Evolutionary conservation across 208 protist genomes (phyloP).

Genomic region (Tritrichomonas foetus): DNA sequence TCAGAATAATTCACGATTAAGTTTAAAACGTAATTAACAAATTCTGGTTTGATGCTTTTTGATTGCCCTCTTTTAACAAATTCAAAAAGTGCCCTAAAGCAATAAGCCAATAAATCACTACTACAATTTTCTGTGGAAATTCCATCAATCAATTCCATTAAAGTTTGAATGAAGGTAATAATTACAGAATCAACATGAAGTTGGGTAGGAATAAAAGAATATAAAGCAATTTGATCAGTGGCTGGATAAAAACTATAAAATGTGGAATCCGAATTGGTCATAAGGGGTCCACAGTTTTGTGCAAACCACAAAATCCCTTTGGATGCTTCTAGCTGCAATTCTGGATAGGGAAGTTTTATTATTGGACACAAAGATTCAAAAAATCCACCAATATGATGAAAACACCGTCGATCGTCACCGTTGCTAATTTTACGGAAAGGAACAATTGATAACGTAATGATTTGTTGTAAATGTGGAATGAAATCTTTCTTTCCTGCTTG

Average conservation of each 20-base stretch:
- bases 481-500: background rate
- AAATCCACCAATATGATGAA: background rate
- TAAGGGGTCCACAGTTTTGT: background rate
- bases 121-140: background rate
- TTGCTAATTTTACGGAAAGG: slow-evolving; percentile 39
- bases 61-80: slow-evolving; percentile 25
- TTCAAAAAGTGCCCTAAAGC: background rate
- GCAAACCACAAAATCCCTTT: slow-evolving; percentile 26
- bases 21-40: background rate
- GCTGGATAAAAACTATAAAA: background rate
- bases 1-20: background rate
- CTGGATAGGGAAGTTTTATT: background rate
- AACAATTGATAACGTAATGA: background rate
- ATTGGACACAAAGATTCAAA: background rate
- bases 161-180: background rate
- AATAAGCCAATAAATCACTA: background rate
- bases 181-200: background rate
- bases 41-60: background rate
- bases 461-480: slow-evolving; percentile 25
- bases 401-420: background rate
- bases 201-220: background rate
- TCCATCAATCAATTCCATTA: background rate
- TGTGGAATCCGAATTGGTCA: background rate
- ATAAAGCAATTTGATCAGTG: slow-evolving; percentile 20
- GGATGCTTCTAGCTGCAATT: background rate